Conservation (phyloP, 23 red algal genomes). For the Gracilaria domingensis region DNA sequence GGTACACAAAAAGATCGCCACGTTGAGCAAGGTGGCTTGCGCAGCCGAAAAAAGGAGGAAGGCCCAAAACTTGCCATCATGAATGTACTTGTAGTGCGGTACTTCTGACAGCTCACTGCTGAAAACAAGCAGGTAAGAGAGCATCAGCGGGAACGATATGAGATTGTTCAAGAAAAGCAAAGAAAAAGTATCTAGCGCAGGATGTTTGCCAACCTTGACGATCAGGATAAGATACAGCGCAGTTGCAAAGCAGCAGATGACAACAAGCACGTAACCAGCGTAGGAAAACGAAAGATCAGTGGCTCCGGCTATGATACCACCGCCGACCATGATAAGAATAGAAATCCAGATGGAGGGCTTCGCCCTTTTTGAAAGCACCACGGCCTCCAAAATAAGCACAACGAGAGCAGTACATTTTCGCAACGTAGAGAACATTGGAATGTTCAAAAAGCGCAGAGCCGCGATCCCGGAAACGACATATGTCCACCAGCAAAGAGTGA, state of each 20-base stretch:
- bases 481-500: slow-evolving; percentile 71
- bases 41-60: slow-evolving; percentile 71
- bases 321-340: slow-evolving; percentile 75
- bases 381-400: slow-evolving; percentile 76
- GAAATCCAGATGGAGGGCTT: slow-evolving; percentile 49
- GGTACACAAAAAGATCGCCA: slow-evolving; percentile 91
- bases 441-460: slow-evolving; percentile 69
- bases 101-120: slow-evolving; percentile 58
- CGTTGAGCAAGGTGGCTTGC: slow-evolving; percentile 83
- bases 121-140: slow-evolving; percentile 33
- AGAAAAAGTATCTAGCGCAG: slow-evolving; percentile 64
- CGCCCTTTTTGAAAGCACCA: slow-evolving; percentile 49
- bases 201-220: slow-evolving; percentile 53
- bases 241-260: slow-evolving; percentile 76
- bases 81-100: slow-evolving; percentile 21
- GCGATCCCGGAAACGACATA: slow-evolving; percentile 73
- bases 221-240: slow-evolving; percentile 86
- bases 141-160: slow-evolving; percentile 70
- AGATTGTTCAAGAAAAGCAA: slow-evolving; percentile 82
- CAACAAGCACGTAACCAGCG: slow-evolving; percentile 76
- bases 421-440: slow-evolving; percentile 81
- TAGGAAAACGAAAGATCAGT: slow-evolving; percentile 70
- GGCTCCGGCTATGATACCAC: slow-evolving; percentile 67
- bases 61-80: slow-evolving; percentile 46
- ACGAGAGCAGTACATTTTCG: slow-evolving; percentile 68